phyloP scores from a whole-genome alignment of 352 stramenopile genomes.

The Globisporangium mamillatum region DNA sequence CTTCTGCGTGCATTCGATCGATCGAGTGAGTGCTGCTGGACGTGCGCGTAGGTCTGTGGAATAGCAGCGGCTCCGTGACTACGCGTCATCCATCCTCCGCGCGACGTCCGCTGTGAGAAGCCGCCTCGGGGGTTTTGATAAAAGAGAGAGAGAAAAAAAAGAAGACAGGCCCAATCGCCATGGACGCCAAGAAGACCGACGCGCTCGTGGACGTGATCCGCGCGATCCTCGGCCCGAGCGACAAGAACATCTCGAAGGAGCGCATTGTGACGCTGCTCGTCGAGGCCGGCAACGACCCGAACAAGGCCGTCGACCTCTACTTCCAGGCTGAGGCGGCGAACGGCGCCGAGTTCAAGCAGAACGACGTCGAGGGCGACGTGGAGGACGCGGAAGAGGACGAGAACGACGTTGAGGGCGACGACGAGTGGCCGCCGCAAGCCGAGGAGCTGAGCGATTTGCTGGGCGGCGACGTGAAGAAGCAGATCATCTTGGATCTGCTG shows the following conservation, averaged over 20 bases:
- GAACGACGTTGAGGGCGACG: slow-evolving; percentile 40
- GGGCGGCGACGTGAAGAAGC: slow-evolving; percentile 54
- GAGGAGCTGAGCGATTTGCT: slow-evolving; percentile 70
- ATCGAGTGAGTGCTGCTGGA: not conserved
- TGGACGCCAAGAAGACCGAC: slow-evolving; percentile 55
- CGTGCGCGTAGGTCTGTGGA: not conserved
- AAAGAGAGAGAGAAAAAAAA: not conserved
- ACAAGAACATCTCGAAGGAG: slow-evolving; percentile 52
- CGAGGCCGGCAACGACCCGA: slow-evolving; percentile 63
- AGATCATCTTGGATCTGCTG: slow-evolving; percentile 55
- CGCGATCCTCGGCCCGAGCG: slow-evolving; percentile 66
- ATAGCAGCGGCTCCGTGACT: not conserved
- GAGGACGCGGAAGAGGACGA: slow-evolving; percentile 29
- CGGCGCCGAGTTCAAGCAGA: slow-evolving; percentile 37
- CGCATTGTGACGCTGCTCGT: slow-evolving; percentile 62
- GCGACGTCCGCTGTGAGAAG: not conserved
- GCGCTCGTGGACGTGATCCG: slow-evolving; percentile 75
- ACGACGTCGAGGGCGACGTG: slow-evolving; percentile 49
- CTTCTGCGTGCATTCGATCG: not conserved
- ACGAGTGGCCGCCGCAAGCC: slow-evolving; percentile 42
- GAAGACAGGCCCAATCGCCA: slow-evolving; percentile 9
- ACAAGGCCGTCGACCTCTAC: slow-evolving; percentile 81
- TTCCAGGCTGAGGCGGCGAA: slow-evolving; percentile 61
- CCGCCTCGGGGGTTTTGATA: not conserved
- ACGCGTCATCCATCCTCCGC: not conserved